These are phyloP conservation scores for Aspergillus puulaauensis DNA, from an alignment of 2,329 filamentous ascomycete species.

Conservation along the genomic window DNA sequence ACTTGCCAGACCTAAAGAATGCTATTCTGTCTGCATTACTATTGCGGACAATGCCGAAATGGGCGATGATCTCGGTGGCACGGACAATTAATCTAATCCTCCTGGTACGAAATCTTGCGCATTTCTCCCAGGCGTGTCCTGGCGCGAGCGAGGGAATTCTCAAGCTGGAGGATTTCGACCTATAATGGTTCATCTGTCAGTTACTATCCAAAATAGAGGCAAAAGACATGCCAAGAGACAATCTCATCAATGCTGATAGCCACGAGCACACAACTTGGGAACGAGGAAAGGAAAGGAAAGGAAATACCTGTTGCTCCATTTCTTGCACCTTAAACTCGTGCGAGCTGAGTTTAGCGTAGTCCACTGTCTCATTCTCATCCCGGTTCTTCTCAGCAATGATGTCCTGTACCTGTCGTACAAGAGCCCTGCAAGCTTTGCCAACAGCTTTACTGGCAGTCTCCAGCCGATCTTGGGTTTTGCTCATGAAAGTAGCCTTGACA, in stretches of 20 bases:
- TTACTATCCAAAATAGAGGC: not conserved
- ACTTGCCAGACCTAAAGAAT: not conserved
- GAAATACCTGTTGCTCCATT: constrained; percentile 94
- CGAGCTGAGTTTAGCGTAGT: constrained; percentile 82
- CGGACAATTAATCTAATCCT: constrained; percentile 53
- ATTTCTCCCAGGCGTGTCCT: constrained; percentile 88
- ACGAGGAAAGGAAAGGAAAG: constrained; percentile 2
- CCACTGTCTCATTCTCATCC: constrained; percentile 75
- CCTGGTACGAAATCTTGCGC: constrained; percentile 93
- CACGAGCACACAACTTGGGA: not conserved
- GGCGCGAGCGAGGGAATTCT: constrained; percentile 79
- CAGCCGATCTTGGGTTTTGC: constrained; percentile 88
- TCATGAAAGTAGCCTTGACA: constrained; percentile 98
- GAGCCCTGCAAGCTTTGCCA: constrained; percentile 77
- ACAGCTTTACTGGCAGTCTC: constrained; percentile 93
- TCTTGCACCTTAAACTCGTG: constrained; percentile 98
- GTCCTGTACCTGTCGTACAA: constrained; percentile 90
- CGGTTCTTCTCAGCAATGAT: constrained; percentile 86
- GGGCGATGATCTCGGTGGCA: not conserved
- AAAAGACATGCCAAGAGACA: not conserved
- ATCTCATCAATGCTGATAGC: not conserved
- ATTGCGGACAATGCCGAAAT: no score
- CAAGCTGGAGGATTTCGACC: constrained; percentile 96
- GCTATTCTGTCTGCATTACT: no score
- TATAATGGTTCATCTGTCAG: constrained; percentile 38